Conservation (phyloP, 495 filamentous ascomycete genomes). For the Niebla homalea region DNA sequence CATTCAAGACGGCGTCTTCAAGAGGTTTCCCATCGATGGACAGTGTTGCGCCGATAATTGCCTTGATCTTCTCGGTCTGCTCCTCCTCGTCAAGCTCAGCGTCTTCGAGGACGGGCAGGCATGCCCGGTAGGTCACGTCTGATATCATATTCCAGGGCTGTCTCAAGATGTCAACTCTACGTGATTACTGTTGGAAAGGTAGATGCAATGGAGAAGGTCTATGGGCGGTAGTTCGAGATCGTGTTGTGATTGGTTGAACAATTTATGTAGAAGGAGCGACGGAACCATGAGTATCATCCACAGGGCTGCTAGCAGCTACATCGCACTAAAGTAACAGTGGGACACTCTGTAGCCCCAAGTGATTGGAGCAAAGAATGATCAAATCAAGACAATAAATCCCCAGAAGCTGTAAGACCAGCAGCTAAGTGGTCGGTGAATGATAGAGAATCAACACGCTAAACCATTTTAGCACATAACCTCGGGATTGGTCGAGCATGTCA, state of each 20-base stretch:
- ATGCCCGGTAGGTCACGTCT: constrained; percentile 83
- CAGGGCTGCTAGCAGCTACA: not conserved
- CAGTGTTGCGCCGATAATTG: constrained; percentile 68
- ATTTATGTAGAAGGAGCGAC: constrained; percentile 1
- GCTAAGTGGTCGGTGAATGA: no score
- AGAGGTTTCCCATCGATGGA: constrained; percentile 61
- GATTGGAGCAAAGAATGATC: no score
- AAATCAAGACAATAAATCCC: no score
- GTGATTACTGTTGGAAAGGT: not conserved
- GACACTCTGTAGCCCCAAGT: no score
- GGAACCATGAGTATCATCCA: not conserved
- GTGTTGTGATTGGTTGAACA: not conserved
- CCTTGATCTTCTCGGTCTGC: constrained; percentile 83
- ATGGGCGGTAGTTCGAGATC: not conserved
- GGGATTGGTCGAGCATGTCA: no score
- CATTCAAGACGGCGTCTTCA: constrained; percentile 83
- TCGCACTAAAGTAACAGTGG: not conserved
- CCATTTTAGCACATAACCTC: no score
- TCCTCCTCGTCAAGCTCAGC: constrained; percentile 79
- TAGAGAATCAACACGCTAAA: no score
- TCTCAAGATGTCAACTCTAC: not conserved
- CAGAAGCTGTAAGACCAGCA: no score
- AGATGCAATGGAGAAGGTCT: not conserved
- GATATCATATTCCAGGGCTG: constrained; percentile 55
- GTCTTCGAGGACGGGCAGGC: constrained; percentile 78